phyloP scores from a whole-genome alignment of 2,329 filamentous ascomycete species.

The Periconia macrospinosa region DNA sequence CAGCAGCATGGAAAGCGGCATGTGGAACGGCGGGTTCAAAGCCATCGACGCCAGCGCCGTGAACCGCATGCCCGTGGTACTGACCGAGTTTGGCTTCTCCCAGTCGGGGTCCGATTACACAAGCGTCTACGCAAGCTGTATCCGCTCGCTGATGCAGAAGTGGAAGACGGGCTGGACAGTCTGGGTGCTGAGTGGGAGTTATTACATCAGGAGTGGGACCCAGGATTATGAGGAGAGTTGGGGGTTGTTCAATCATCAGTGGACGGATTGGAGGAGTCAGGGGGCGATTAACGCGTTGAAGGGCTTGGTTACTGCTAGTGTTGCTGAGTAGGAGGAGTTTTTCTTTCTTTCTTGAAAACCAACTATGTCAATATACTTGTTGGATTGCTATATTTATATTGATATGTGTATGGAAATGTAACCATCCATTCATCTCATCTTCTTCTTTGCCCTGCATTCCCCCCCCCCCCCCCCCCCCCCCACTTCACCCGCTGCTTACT shows the following conservation, averaged over 20 bases:
- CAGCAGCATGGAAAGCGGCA: constrained; percentile 47
- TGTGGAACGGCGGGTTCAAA: constrained; percentile 58
- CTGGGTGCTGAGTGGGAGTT: constrained; percentile 62
- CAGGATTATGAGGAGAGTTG: constrained; percentile 56
- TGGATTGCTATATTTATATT: no score
- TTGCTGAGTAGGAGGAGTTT: no score
- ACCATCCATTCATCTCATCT: no score
- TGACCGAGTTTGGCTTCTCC: constrained; percentile 60
- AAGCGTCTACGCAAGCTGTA: constrained; percentile 54
- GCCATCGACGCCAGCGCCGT: constrained; percentile 51
- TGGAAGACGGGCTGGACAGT: constrained; percentile 64
- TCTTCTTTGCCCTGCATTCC: no score
- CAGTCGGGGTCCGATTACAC: constrained; percentile 53
- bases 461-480: no score
- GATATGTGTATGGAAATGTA: no score
- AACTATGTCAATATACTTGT: no score
- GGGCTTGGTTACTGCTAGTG: constrained; percentile 52
- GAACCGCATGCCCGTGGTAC: constrained; percentile 56
- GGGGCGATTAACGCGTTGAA: constrained; percentile 41
- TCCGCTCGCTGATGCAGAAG: constrained; percentile 55
- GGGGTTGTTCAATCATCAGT: constrained; percentile 53
- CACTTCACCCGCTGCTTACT: no score
- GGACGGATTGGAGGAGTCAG: constrained; percentile 47
- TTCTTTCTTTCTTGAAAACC: no score
- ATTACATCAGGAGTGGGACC: constrained; percentile 49